phyloP scores from a whole-genome alignment of 2,329 filamentous ascomycete genomes.

The Trichoderma aggressivum region DNA sequence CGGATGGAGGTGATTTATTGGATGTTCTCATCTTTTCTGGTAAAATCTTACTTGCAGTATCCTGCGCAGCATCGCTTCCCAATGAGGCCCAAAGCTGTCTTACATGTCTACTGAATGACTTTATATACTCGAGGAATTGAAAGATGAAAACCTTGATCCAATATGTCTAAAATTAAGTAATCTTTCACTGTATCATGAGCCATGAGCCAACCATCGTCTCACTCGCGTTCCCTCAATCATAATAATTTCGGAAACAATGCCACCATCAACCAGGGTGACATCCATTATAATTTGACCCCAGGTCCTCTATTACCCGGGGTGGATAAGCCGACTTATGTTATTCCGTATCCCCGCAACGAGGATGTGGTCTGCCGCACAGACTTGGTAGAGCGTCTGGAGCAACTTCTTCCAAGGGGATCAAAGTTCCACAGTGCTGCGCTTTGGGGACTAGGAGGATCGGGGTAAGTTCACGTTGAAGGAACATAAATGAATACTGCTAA shows the following conservation, averaged over 20 bases:
- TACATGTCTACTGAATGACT: background rate
- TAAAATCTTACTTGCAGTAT: background rate
- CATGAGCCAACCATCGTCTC: background rate
- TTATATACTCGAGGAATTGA: background rate
- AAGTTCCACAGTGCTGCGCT: background rate
- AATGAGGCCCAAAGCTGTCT: background rate
- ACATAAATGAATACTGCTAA: background rate
- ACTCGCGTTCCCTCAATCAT: background rate
- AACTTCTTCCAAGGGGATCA: background rate
- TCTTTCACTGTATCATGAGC: background rate
- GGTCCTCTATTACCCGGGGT: background rate
- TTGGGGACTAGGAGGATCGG: background rate
- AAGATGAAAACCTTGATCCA: background rate
- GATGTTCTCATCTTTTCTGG: background rate
- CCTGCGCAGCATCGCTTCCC: background rate
- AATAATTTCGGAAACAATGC: background rate
- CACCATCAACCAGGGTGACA: background rate
- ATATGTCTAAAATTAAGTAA: background rate
- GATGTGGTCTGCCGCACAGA: background rate
- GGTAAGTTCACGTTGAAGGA: background rate
- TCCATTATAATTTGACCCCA: background rate
- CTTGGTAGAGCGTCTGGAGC: background rate
- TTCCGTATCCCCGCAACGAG: background rate
- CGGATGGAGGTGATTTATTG: background rate
- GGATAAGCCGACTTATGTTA: background rate